Conservation (phyloP, 2,329 filamentous ascomycete species). For the Sodiomyces alkalinus region DNA sequence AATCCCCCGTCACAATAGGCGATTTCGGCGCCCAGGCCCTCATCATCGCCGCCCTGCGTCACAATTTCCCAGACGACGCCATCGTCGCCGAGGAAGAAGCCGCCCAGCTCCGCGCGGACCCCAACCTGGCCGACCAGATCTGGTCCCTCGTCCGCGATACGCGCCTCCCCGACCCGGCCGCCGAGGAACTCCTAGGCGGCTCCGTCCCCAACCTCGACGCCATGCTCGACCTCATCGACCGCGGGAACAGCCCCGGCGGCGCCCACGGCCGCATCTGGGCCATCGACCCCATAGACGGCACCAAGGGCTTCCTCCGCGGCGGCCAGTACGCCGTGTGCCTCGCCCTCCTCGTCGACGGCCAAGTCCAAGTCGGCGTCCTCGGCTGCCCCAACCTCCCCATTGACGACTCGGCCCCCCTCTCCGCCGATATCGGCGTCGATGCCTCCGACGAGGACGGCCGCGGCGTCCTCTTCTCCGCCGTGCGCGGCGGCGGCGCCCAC, state of each 20-base stretch:
- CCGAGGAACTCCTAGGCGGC: slow-evolving; percentile 55
- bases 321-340: slow-evolving; percentile 96
- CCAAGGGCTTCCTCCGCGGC: slow-evolving; percentile 89
- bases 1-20: slow-evolving; percentile 91
- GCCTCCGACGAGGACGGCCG: slow-evolving; percentile 59
- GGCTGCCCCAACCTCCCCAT: slow-evolving; percentile 92
- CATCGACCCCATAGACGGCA: slow-evolving; percentile 94
- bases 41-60: slow-evolving; percentile 78
- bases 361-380: slow-evolving; percentile 86
- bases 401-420: slow-evolving; percentile 59
- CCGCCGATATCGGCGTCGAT: slow-evolving; percentile 57
- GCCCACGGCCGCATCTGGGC: slow-evolving; percentile 76
- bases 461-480: slow-evolving; percentile 79
- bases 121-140: slow-evolving; percentile 49
- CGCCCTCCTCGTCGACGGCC: slow-evolving; percentile 78
- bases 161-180: slow-evolving; percentile 48
- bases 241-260: slow-evolving; percentile 56
- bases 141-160: slow-evolving; percentile 70
- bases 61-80: slow-evolving; percentile 80
- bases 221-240: slow-evolving; percentile 54
- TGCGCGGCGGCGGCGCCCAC: slow-evolving; percentile 64
- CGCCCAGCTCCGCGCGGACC: slow-evolving; percentile 57
- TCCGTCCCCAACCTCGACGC: slow-evolving; percentile 48
- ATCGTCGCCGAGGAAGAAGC: slow-evolving; percentile 95
- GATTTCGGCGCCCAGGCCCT: slow-evolving; percentile 96